These are phyloP conservation scores for Xylaria flabelliformis DNA, from an alignment of 495 filamentous ascomycete genomes.

Conservation along the genomic window DNA sequence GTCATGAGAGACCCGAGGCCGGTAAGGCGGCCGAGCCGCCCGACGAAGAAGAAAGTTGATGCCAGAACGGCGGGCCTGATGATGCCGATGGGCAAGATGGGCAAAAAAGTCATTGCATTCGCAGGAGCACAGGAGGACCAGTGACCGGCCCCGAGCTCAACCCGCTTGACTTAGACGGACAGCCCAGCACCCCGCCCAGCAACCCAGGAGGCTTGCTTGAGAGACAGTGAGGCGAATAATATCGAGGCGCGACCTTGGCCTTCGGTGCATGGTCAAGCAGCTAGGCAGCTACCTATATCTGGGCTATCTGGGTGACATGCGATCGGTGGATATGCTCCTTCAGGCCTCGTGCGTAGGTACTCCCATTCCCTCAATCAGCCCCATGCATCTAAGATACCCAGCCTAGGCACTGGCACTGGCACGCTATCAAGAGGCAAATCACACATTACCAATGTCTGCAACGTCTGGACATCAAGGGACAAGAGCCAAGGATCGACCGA, in stretches of 20 bases:
- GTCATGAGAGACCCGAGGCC: slow-evolving; percentile 7
- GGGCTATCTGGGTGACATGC: not conserved
- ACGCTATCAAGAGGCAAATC: not conserved
- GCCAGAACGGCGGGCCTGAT: slow-evolving; percentile 6
- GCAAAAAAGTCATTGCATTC: not conserved
- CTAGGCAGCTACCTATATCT: not conserved
- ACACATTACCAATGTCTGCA: slow-evolving; percentile 4
- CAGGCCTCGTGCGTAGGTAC: not conserved
- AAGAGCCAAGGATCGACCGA: slow-evolving; percentile 8
- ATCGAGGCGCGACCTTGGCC: not conserved
- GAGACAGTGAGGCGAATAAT: slow-evolving; percentile 1
- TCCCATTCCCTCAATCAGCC: slow-evolving; percentile 10
- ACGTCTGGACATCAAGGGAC: not conserved
- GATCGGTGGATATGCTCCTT: slow-evolving; percentile 16
- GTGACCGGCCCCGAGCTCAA: not conserved
- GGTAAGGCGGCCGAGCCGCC: slow-evolving; percentile 17
- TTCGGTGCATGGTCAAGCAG: slow-evolving; percentile 7
- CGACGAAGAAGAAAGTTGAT: not conserved
- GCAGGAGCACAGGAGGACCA: not conserved
- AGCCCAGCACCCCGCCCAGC: not conserved
- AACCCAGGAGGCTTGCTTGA: not conserved
- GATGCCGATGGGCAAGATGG: not conserved
- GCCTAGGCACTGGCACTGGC: not conserved
- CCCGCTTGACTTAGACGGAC: not conserved
- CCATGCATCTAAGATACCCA: slow-evolving; percentile 18